Base-by-base conservation (phyloP, 441 rosid species). In the Gossypium gossypioides region DNA sequence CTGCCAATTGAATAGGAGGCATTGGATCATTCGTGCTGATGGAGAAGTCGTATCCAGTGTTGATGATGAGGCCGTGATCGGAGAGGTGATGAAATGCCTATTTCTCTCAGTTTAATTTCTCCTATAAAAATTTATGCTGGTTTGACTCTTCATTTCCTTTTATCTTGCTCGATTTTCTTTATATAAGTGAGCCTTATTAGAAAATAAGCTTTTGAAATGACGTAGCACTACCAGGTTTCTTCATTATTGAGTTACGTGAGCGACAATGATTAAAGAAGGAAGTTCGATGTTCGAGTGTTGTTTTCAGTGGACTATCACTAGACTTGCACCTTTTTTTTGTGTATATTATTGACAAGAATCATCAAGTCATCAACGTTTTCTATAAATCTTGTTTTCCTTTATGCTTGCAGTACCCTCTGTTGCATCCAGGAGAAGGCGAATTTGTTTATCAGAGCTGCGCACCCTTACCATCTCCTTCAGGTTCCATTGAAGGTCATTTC, bases 401-500 rank as follows among this genome's bases (percentile, higher is more conserved):
- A 21, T 80, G 16, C 76, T 66, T 78, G 78, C 85, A 92, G 97
- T 88, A 52, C 71, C 97, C 96, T 9, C 85, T 88, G 40, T 75
- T 94, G 84, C 76, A n/a, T 73, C 80, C 96, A 8, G 93, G 88
- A 9, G 86, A 78, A 72, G 71, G 84, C 68, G 98, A 94, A 70
- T 91, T 88, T 81, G 88, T 94, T 68, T 94, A 91, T 69, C 81
- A 87, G 81, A 92, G 98, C 73, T 85, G 86, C 76, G 2, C 87
- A 0, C 34, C 58, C 34, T 84, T 85, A 21, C 76, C 78, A 9
- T 57, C 85, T 77, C 22, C 78, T 67, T 24, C 80, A 3, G 96
- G 97, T 54, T 88, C 90, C 8, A 29, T 91, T 74, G 88, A 88
- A 75, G 97, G 97, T n/a, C 77, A 86, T 80, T 94, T 92, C 82